These are phyloP conservation scores for Endocarpon pusillum DNA, from an alignment of 495 filamentous ascomycete species.

Conservation along the genomic window DNA sequence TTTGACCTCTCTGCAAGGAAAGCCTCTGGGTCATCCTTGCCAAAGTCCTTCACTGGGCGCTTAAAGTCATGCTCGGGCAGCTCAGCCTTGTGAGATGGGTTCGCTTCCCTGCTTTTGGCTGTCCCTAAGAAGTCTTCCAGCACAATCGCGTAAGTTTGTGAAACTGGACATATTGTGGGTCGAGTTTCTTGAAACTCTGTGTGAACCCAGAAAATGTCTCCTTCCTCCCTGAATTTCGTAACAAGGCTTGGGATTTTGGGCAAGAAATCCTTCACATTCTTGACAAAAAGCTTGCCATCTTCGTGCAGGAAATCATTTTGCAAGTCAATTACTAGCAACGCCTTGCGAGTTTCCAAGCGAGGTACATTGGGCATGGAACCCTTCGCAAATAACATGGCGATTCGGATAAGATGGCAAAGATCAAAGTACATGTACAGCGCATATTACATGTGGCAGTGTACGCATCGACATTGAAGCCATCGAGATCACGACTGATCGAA, in stretches of 20 bases:
- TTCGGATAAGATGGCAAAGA: no score
- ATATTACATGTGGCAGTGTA: no score
- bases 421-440: no score
- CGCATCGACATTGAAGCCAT: no score
- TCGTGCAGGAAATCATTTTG: conserved; percentile 80
- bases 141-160: conserved; percentile 21
- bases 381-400: background rate
- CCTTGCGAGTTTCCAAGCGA: conserved; percentile 55
- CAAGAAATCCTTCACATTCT: conserved; percentile 46
- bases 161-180: conserved; percentile 27
- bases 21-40: conserved; percentile 38
- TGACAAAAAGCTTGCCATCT: conserved; percentile 50
- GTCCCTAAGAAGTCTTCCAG: conserved; percentile 8
- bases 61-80: conserved; percentile 3
- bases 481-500: no score
- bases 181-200: conserved; percentile 53
- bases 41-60: conserved; percentile 5
- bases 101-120: background rate
- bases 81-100: conserved; percentile 7
- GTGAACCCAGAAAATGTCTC: conserved; percentile 79
- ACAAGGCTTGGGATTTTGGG: conserved; percentile 48
- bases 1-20: conserved; percentile 29
- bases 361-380: conserved; percentile 17
- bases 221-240: conserved; percentile 54
- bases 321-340: conserved; percentile 68